Base-by-base conservation (phyloP, 257 asterid species). In the Nicotiana tabacum region DNA sequence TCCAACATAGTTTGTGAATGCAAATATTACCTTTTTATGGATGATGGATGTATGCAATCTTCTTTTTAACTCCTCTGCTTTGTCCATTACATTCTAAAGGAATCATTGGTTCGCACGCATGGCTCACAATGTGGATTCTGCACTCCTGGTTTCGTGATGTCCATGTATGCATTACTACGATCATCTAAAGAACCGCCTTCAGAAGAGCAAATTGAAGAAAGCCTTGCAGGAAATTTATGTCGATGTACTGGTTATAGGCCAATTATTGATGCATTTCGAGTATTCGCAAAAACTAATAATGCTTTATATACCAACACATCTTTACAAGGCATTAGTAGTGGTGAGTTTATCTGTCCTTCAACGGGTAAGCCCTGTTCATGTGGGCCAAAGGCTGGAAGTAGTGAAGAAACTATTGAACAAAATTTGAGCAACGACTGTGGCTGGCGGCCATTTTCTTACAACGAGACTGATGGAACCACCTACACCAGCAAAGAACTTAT, bases 61-160 rank as follows among this genome's bases (percentile, higher is more conserved):
- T 17, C 46, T 18, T 64, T 7, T 12, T 51, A 48, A 77, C 43
- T 27, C 58, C 55, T 66, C 62, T 77, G 12, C 83, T 78, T 30
- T 74, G 35, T 82, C 81, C 64, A 46, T 82, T 53, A 55, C 81
- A 80, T 83, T 81, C 72, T 87, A 57, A 91, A 96, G 99, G 99
- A 96, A 88, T 90, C 96, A 46, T 85, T 96, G 85, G 98, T 98
- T 70, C 89, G 83, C 11, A 84, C 94, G 61, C 99, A 96, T 88
- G 99, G 98, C 79, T 94, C 99, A 17, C 99, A 96, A 82, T 96
- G 99, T 77, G 99, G 99, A 69, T 96, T 94, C 85, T 96, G 99
- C 89, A 96, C 98, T 76, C 99, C 99, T 83, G 99, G 99, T 85
- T 96, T 96, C 82, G 81, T 94, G 62, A 96, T 96, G 98, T 96